Evolutionary conservation across 2,329 filamentous ascomycete species (phyloP).

Genomic region (Purpureocillium lavendulum): DNA sequence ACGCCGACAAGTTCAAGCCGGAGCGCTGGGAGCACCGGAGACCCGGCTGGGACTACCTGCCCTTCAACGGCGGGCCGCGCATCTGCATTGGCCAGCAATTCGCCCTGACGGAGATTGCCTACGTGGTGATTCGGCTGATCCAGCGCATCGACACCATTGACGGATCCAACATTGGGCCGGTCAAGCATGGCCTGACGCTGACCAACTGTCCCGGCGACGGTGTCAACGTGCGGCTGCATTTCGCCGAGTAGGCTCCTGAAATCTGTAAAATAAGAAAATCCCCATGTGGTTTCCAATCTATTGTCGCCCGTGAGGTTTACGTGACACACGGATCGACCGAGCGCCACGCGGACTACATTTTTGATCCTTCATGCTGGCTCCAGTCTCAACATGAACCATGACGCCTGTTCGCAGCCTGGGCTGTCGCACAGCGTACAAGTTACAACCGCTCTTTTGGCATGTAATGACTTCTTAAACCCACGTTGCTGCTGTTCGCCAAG

Average conservation of each 20-base stretch:
- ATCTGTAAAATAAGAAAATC: too few species aligned
- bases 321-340: too few species aligned
- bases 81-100: constrained; percentile 20
- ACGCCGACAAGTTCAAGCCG: constrained; percentile 30
- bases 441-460: too few species aligned
- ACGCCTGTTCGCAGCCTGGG: too few species aligned
- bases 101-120: constrained; percentile 15
- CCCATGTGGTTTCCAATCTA: too few species aligned
- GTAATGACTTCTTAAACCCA: too few species aligned
- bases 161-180: constrained; percentile 9
- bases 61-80: constrained; percentile 18
- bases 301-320: too few species aligned
- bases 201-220: constrained; percentile 12
- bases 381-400: too few species aligned
- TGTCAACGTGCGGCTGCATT: constrained; percentile 12
- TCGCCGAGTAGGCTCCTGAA: constrained; percentile 4
- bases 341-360: too few species aligned
- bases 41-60: constrained; percentile 17
- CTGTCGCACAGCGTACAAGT: too few species aligned
- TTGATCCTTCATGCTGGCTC: too few species aligned
- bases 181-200: constrained; percentile 11
- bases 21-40: constrained; percentile 25
- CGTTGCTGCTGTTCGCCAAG: too few species aligned
- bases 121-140: constrained; percentile 13
- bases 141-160: constrained; percentile 13